Conservation (phyloP, 371 early-diverging fungal species). For the Blakeslea trispora region DNA sequence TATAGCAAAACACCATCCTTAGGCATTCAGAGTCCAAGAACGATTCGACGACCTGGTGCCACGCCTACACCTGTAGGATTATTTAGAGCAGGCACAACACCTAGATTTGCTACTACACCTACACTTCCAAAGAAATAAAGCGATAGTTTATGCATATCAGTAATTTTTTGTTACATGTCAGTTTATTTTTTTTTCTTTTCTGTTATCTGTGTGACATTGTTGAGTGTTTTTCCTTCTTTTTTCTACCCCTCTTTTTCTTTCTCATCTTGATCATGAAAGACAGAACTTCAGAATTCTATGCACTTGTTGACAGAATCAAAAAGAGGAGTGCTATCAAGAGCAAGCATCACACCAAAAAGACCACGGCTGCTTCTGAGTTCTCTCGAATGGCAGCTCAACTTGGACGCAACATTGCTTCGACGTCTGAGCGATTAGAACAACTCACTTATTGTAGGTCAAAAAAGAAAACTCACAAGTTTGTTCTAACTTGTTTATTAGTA, state of each 20-base stretch:
- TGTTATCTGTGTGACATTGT: too few relatives aligned
- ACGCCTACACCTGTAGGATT: slow-evolving; percentile 39
- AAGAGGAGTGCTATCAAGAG: slow-evolving; percentile 21
- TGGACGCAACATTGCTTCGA: slow-evolving; percentile 57
- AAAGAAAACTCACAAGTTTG: too few relatives aligned
- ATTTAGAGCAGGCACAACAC: slow-evolving; percentile 43
- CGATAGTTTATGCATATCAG: too few relatives aligned
- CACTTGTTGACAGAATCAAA: slow-evolving; percentile 46
- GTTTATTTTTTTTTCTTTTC: too few relatives aligned
- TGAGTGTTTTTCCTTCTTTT: too few relatives aligned
- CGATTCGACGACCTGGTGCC: slow-evolving; percentile 19
- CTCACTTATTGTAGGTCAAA: slow-evolving; percentile 66
- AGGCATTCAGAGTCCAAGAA: background rate
- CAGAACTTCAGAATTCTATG: slow-evolving; percentile 51
- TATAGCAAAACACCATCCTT: slow-evolving; percentile 26
- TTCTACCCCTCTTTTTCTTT: background rate
- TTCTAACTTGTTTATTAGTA: too few relatives aligned
- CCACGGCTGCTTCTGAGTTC: slow-evolving; percentile 50
- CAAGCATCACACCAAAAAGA: slow-evolving; percentile 4
- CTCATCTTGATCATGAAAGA: slow-evolving; percentile 34
- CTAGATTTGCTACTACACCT: background rate
- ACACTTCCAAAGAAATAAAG: too few relatives aligned
- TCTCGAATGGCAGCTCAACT: slow-evolving; percentile 59
- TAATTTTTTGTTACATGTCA: too few relatives aligned
- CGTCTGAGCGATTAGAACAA: slow-evolving; percentile 64